Evolutionary conservation across 1,284 basidiomycete species (phyloP).

Genomic region (Trametes sp.): DNA sequence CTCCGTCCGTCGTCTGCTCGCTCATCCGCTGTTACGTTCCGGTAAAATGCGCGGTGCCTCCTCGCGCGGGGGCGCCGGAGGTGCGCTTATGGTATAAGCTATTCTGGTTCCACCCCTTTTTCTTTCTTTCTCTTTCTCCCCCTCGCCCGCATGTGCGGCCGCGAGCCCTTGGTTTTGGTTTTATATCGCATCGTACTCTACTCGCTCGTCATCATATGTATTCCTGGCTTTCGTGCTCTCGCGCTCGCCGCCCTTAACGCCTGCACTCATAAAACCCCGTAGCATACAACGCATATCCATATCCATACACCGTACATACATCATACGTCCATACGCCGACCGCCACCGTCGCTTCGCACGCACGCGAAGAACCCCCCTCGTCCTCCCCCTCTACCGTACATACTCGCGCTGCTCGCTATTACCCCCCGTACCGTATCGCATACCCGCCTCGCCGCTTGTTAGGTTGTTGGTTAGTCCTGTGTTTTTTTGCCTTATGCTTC

Average conservation of each 20-base stretch:
- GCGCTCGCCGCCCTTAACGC: constrained; percentile 14
- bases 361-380: background rate
- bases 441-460: constrained; percentile 31
- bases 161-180: background rate
- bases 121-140: constrained; percentile 3
- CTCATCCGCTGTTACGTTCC: constrained; percentile 1
- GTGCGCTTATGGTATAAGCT: constrained; percentile 31
- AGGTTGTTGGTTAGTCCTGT: constrained; percentile 31
- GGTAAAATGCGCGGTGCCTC: constrained; percentile 19
- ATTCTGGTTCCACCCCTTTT: constrained; percentile 28
- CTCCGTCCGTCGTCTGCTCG: constrained; percentile 39
- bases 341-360: background rate
- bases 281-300: constrained; percentile 27
- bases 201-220: constrained; percentile 32
- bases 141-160: background rate
- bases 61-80: constrained; percentile 25
- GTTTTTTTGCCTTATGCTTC: constrained; percentile 5
- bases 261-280: constrained; percentile 21
- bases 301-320: constrained; percentile 15
- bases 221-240: constrained; percentile 34
- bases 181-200: constrained; percentile 26
- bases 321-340: constrained; percentile 4
- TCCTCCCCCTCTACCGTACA: constrained; percentile 27
- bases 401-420: constrained; percentile 26
- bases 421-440: constrained; percentile 28